Evolutionary conservation across 1,284 basidiomycete genomes (phyloP), one percentile per base, ranked within the genome.

Genomic region (Neonothopanus nambi): DNA sequence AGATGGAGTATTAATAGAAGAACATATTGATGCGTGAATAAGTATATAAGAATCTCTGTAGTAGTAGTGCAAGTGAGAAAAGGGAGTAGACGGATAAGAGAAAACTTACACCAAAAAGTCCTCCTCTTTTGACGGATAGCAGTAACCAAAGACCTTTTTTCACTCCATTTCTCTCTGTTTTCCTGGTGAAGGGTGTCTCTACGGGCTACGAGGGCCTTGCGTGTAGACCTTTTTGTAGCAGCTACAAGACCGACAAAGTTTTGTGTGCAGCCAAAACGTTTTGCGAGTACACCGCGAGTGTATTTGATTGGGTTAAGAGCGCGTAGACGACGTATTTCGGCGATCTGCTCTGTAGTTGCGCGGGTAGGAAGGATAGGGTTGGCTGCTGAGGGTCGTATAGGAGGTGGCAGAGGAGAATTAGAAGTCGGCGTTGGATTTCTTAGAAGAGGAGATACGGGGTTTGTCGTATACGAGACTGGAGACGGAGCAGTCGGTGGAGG

Each of bases 401-500:
- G 66, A 0, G 77, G 78, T 0, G 76, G 79, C 2, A 78, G 67
- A 9, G 70, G 11, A 17, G 52, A 65, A 1, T 57, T 62, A 2
- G 59, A 57, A 3, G 67, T 54, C 8, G 69, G 40, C 8, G 70
- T 59, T 3, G 71, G 63, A 28, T 74, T 64, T 3, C 66, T 69
- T 12, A 91, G 76, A 2, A 91, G 74, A 0, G 89, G 87, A 0
- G 89, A 91, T 2, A 78, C 69, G 12, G 89, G 89, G 13, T 77
- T 73, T 8, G 82, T 81, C 2, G 82, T 84, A 54, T 83, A 79
- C 17, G 89, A 91, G 56, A 78, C 72, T 5, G 88, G 87, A 13
- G 87, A 77, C 4, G 86, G 84, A 8, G 82, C 78, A 2, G 85
- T 81, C 0, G 89, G 87, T 0, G 89, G 89, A 23, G 87, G 87